A percentile compares a stretch with the other conserved stretches of the same genome.
phyloP scores from a whole-genome alignment of 345 rosid species.

The Luvunga scandens region DNA sequence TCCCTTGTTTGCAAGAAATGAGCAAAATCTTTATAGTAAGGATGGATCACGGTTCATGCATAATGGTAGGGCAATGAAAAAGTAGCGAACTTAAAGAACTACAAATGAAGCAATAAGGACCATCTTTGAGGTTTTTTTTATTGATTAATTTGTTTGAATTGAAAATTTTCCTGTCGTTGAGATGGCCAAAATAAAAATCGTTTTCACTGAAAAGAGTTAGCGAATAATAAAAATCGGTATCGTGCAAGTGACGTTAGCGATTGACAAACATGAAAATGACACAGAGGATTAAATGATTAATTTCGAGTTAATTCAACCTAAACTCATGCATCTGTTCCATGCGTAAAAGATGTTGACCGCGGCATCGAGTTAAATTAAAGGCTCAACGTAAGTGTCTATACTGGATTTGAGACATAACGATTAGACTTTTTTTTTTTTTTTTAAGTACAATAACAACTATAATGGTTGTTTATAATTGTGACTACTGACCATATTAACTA shows the following conservation, averaged over 20 bases:
- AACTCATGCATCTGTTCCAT: background rate
- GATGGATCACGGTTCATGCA: background rate
- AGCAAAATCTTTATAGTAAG: background rate
- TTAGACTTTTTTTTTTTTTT: too few species aligned
- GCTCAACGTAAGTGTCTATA: background rate
- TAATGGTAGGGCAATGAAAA: too few species aligned
- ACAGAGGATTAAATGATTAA: background rate
- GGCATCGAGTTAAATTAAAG: background rate
- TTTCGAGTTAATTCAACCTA: background rate
- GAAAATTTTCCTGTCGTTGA: too few species aligned
- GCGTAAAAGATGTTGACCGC: background rate
- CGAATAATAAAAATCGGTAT: background rate
- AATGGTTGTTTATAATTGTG: too few species aligned
- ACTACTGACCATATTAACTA: too few species aligned
- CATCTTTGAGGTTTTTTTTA: background rate
- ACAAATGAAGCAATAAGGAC: too few species aligned
- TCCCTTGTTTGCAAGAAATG: background rate
- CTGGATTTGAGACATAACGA: background rate
- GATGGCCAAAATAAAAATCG: background rate
- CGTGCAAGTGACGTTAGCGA: background rate
- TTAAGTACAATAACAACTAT: too few species aligned
- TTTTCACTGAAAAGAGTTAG: background rate
- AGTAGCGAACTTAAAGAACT: too few species aligned
- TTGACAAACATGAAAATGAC: background rate
- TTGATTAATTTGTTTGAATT: too few species aligned